Conservation (phyloP, 75 land plant species). For the Isoetes taiwanensis region DNA sequence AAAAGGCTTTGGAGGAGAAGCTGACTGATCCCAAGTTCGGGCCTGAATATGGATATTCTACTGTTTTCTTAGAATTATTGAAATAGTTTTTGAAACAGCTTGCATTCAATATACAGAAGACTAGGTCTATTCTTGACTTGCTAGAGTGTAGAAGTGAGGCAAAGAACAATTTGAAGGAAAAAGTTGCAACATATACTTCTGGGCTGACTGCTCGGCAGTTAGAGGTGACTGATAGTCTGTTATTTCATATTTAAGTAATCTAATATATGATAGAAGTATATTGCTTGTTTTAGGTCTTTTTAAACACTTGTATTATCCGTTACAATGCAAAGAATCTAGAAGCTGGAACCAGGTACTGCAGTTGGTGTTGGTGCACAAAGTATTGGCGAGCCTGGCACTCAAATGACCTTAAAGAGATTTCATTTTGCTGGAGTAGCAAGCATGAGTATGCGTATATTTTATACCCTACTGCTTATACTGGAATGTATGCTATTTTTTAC, state of each 20-base stretch:
- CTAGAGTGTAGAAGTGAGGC: conserved; percentile 11
- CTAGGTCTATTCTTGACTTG: conserved; percentile 30
- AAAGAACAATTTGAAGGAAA: conserved; percentile 17
- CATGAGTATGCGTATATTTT: conserved; percentile 98
- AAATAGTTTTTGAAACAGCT: conserved; percentile 24
- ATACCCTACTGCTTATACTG: too few species aligned
- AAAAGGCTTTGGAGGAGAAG: conserved; percentile 19
- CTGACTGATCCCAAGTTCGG: conserved; percentile 29
- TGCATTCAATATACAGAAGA: conserved; percentile 11
- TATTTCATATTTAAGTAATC: background rate
- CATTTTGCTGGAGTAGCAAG: conserved; percentile 99
- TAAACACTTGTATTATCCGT: conserved; percentile 55
- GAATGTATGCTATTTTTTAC: too few species aligned
- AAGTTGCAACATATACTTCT: conserved; percentile 42
- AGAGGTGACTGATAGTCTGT: conserved; percentile 26
- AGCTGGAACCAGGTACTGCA: conserved; percentile 79
- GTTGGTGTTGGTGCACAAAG: conserved; percentile 98
- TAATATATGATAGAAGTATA: background rate
- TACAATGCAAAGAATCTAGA: conserved; percentile 61
- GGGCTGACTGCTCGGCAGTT: conserved; percentile 61
- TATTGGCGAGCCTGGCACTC: conserved; percentile 98
- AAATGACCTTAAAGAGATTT: conserved; percentile 94
- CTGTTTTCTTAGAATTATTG: conserved; percentile 30
- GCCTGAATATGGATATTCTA: conserved; percentile 37
- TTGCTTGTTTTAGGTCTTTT: conserved; percentile 42